Conservation (phyloP, 2,329 filamentous ascomycete species). For the Neospermospora avenae region DNA sequence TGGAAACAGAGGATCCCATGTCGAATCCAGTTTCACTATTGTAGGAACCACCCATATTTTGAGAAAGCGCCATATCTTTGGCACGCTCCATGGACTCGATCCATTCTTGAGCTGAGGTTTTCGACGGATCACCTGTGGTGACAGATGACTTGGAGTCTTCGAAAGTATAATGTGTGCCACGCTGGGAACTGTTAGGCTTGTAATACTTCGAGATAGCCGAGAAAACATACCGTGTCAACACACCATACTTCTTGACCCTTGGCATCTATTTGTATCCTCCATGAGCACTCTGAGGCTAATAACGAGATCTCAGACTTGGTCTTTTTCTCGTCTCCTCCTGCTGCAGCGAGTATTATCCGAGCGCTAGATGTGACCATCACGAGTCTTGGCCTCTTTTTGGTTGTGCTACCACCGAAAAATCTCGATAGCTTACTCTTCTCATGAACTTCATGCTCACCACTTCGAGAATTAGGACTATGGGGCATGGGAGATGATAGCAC, state of each 20-base stretch:
- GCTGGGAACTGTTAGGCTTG: slow-evolving; percentile 40
- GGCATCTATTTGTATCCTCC: slow-evolving; percentile 76
- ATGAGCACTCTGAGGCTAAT: slow-evolving; percentile 69
- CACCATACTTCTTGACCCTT: slow-evolving; percentile 87
- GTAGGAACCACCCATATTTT: slow-evolving; percentile 65
- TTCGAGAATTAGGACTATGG: slow-evolving; percentile 69
- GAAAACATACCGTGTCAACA: slow-evolving; percentile 78
- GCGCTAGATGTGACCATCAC: slow-evolving; percentile 95
- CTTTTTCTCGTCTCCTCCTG: slow-evolving; percentile 93
- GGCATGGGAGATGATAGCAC: slow-evolving; percentile 77
- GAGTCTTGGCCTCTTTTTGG: slow-evolving; percentile 87
- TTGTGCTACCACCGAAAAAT: slow-evolving; percentile 87
- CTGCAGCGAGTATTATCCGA: slow-evolving; percentile 83
- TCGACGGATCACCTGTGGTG: slow-evolving; percentile 57
- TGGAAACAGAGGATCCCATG: slow-evolving; percentile 69
- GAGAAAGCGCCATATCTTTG: slow-evolving; percentile 76
- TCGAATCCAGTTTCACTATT: slow-evolving; percentile 66
- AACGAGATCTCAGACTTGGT: slow-evolving; percentile 90
- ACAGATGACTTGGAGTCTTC: slow-evolving; percentile 79
- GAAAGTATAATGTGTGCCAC: slow-evolving; percentile 86
- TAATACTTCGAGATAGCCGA: not conserved
- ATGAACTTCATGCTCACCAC: slow-evolving; percentile 65
- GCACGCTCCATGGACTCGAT: slow-evolving; percentile 84
- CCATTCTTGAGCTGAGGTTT: slow-evolving; percentile 82
- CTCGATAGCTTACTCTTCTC: slow-evolving; percentile 93